Conservation (phyloP, 2,329 filamentous ascomycete species). For the Thyridium curvatum region DNA sequence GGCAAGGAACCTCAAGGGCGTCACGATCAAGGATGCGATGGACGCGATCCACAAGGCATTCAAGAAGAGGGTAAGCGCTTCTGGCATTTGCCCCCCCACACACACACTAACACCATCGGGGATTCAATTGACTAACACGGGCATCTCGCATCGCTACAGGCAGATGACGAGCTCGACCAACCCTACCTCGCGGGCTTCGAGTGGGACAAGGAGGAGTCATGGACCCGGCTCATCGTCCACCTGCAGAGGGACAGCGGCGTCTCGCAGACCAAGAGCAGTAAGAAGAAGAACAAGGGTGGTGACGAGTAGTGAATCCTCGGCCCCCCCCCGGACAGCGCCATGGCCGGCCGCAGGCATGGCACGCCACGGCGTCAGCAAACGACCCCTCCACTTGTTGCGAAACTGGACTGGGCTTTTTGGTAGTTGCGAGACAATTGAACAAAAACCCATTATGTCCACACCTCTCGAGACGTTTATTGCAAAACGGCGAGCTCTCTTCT, state of each 20-base stretch:
- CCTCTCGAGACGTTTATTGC: no score
- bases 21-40: constrained; percentile 94
- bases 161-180: constrained; percentile 83
- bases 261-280: constrained; percentile 46
- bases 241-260: constrained; percentile 59
- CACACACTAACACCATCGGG: constrained; percentile 1
- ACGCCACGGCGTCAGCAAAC: neutral
- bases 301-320: constrained; percentile 27
- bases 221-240: constrained; percentile 82
- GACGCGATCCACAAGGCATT: constrained; percentile 94
- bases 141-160: constrained; percentile 41
- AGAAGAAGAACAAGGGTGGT: constrained; percentile 53
- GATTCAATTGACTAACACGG: neutral
- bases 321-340: no score
- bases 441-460: no score
- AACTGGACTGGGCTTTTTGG: neutral
- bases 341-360: neutral
- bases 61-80: constrained; percentile 78
- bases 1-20: constrained; percentile 85
- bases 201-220: constrained; percentile 91
- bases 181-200: constrained; percentile 92
- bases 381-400: neutral
- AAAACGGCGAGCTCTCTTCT: no score
- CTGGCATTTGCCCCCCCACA: neutral
- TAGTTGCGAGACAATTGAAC: no score